Evolutionary conservation across 1,284 basidiomycete genomes (phyloP).

Genomic region (Neonothopanus nambi): DNA sequence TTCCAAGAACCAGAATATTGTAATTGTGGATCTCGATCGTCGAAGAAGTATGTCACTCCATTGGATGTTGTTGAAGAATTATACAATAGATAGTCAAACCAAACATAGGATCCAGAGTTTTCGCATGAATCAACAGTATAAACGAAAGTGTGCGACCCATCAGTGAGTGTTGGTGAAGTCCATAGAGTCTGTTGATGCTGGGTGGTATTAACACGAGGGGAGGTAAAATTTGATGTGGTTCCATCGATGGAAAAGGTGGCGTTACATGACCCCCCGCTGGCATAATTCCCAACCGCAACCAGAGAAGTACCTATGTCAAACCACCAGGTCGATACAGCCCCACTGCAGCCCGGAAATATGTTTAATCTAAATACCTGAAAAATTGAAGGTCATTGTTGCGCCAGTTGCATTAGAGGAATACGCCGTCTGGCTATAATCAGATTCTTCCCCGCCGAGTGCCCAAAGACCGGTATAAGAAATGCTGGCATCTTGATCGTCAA

Average conservation of each 20-base stretch:
- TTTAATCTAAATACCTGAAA: conserved; percentile 21
- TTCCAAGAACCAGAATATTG: conserved; percentile 23
- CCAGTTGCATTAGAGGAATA: conserved; percentile 18
- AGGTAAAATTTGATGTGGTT: conserved; percentile 17
- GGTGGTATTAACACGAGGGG: conserved; percentile 14
- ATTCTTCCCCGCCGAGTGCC: conserved; percentile 18
- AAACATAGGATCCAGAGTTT: conserved; percentile 16
- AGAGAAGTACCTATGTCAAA: conserved; percentile 23
- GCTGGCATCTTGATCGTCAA: conserved; percentile 26
- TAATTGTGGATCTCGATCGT: conserved; percentile 21
- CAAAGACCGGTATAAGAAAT: conserved; percentile 25
- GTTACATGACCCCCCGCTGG: conserved; percentile 21
- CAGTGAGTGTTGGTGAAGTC: conserved; percentile 19
- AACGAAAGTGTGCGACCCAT: conserved; percentile 23
- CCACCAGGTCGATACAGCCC: no score
- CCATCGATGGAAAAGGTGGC: conserved; percentile 25
- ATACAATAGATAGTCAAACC: conserved; percentile 28
- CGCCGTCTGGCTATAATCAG: conserved; percentile 23
- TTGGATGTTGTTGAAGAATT: conserved; percentile 17
- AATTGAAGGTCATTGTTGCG: conserved; percentile 23
- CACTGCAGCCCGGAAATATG: no score
- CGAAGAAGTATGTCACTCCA: conserved; percentile 22
- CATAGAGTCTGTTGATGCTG: conserved; percentile 23
- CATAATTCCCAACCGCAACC: conserved; percentile 21
- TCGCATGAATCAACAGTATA: conserved; percentile 23